A percentile compares a stretch with the other conserved stretches of the same genome.
Evolutionary conservation across 805 yeast genomes (phyloP).

Genomic region (Ogataea nitratoaversa): DNA sequence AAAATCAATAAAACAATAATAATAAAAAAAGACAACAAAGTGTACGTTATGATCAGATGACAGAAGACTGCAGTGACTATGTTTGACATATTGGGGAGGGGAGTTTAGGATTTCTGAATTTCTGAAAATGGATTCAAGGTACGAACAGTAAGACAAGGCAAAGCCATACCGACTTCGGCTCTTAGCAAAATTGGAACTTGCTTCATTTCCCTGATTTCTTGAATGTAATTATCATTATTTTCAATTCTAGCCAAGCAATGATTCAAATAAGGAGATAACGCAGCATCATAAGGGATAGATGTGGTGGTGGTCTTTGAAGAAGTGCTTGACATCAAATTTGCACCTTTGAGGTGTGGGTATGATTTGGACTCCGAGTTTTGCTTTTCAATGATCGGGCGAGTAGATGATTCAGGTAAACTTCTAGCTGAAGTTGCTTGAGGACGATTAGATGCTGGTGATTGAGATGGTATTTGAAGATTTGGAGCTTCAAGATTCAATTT

Average conservation of each 20-base stretch:
- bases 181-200: slow-evolving; percentile 82
- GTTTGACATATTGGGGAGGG: slow-evolving; percentile 1
- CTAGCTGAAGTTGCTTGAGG: slow-evolving; percentile 15
- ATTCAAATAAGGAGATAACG: slow-evolving; percentile 54
- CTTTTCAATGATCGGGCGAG: slow-evolving; percentile 10
- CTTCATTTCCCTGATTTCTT: slow-evolving; percentile 73
- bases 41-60: no score
- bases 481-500: slow-evolving; percentile 51
- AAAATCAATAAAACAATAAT: no score
- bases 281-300: slow-evolving; percentile 25
- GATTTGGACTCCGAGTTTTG: slow-evolving; percentile 5
- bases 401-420: slow-evolving; percentile 29
- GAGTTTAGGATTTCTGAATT: slow-evolving; percentile 8
- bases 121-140: slow-evolving; percentile 75
- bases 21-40: no score
- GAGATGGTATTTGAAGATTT: slow-evolving; percentile 26
- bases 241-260: slow-evolving; percentile 57
- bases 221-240: slow-evolving; percentile 54
- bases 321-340: neutral
- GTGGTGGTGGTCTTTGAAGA: neutral
- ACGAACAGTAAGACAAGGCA: slow-evolving; percentile 91
- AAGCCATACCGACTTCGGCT: slow-evolving; percentile 92
- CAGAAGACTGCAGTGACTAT: neutral
- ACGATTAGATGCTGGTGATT: slow-evolving; percentile 5
- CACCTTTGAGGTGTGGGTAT: slow-evolving; percentile 2